Percentiles rank a stretch among this genome's conserved stretches.
Evolutionary conservation across 2,329 filamentous ascomycete species (phyloP).

Genomic region (Aureobasidium uvarum): DNA sequence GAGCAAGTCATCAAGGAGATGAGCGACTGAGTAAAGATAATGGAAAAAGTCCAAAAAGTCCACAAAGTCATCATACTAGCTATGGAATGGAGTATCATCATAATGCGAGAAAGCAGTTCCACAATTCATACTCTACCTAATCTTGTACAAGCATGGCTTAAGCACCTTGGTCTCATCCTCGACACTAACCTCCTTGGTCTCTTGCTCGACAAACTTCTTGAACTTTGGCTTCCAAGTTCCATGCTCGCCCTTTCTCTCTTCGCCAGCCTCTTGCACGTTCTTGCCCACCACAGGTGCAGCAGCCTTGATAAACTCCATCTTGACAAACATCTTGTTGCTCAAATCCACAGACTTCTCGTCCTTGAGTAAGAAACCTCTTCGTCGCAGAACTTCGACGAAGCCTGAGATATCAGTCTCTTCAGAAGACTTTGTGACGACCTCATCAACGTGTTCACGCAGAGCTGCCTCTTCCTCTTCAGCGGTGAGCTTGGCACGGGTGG

Average conservation of each 20-base stretch:
- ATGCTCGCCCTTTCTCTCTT: slow-evolving; percentile 38
- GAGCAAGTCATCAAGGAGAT: slow-evolving; percentile 71
- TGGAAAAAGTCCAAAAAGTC: neutral
- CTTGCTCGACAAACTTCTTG: slow-evolving; percentile 60
- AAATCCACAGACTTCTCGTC: slow-evolving; percentile 68
- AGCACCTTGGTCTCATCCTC: slow-evolving; percentile 68
- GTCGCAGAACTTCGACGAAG: slow-evolving; percentile 78
- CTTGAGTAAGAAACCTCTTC: slow-evolving; percentile 81
- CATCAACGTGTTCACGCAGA: slow-evolving; percentile 64
- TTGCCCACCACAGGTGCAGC: slow-evolving; percentile 73
- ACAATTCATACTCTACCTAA: slow-evolving; percentile 56
- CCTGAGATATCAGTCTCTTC: slow-evolving; percentile 81
- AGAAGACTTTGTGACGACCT: slow-evolving; percentile 56
- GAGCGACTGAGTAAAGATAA: slow-evolving; percentile 40
- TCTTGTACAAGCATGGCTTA: slow-evolving; percentile 96
- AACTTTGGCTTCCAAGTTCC: slow-evolving; percentile 45
- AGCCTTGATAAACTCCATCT: slow-evolving; percentile 92
- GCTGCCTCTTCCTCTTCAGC: slow-evolving; percentile 57
- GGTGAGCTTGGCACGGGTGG: slow-evolving; percentile 49
- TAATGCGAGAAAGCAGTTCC: neutral
- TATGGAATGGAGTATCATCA: neutral
- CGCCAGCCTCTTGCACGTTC: slow-evolving; percentile 52
- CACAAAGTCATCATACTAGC: neutral
- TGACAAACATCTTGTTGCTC: slow-evolving; percentile 97
- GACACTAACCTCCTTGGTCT: slow-evolving; percentile 55